Conservation (phyloP, 2,329 filamentous ascomycete species). For the Colletotrichum sublineola region DNA sequence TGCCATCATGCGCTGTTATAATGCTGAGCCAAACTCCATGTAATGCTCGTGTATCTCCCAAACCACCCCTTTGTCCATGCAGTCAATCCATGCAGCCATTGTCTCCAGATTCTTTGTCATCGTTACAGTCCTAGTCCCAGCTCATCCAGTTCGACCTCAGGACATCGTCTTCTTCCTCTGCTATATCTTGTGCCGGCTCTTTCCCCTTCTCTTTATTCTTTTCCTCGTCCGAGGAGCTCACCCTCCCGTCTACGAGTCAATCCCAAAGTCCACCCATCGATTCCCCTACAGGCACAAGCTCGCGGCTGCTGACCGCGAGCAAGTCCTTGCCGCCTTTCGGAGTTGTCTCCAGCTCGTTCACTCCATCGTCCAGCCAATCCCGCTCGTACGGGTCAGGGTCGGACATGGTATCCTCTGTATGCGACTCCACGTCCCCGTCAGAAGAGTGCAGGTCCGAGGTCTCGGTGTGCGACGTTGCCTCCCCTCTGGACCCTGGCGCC, state of each 20-base stretch:
- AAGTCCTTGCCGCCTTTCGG: slow-evolving; percentile 19
- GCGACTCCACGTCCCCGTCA: slow-evolving; percentile 40
- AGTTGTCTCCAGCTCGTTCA: slow-evolving; percentile 6
- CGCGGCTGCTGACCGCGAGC: slow-evolving; percentile 29
- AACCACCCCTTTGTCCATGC: not conserved
- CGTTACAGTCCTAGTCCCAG: slow-evolving; percentile 35
- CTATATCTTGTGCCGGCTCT: not conserved
- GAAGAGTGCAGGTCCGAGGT: slow-evolving; percentile 43
- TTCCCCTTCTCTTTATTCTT: slow-evolving; percentile 28
- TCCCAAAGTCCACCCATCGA: slow-evolving; percentile 40
- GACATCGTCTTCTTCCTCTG: slow-evolving; percentile 37
- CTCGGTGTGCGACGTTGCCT: slow-evolving; percentile 38
- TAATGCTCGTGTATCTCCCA: slow-evolving; percentile 15
- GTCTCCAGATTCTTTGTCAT: not conserved
- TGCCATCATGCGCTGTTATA: slow-evolving; percentile 5
- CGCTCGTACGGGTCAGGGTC: slow-evolving; percentile 40
- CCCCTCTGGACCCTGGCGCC: slow-evolving; percentile 26
- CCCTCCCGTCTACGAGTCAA: slow-evolving; percentile 45
- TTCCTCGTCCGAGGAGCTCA: slow-evolving; percentile 44
- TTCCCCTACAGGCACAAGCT: slow-evolving; percentile 27
- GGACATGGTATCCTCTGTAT: slow-evolving; percentile 41
- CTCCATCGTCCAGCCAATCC: slow-evolving; percentile 28
- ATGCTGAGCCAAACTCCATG: slow-evolving; percentile 19
- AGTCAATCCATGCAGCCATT: not conserved
- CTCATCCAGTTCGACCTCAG: slow-evolving; percentile 41